Evolutionary conservation across 768 basidiomycete species (phyloP), one percentile per base, ranked within the genome.

Genomic region (Sarcomyxa edulis): DNA sequence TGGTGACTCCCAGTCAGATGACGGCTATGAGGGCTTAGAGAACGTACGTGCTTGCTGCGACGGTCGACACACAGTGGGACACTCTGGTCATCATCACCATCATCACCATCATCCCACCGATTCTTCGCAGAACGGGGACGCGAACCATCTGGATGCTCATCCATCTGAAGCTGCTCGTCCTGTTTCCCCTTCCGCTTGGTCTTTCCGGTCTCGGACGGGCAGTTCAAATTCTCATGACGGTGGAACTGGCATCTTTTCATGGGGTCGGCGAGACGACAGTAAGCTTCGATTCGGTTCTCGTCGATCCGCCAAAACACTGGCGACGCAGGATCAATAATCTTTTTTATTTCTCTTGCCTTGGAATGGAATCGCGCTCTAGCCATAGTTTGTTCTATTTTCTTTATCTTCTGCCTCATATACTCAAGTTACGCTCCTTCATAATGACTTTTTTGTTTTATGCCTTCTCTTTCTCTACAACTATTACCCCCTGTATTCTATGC

Each of bases 31-130:
- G 52, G 93, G 92, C 0, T 59, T 98, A 39, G 94, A 97, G 65
- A 97, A 98, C 51, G 93, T 97, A 15, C 76, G 95, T 16, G 92
- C 86, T 1, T 92, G 89, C 56, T 92, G 88, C 50, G 87, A 90
- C 55, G 89, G 88, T 14, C 71, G 78, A 36, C 90, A 93, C 59
- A 91, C 88, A 1, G 87, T 93, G 12, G 87, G 88, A 0, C 74
- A 72, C 43, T 65, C 69, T 25, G 72, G 68, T 21, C 69, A 72
- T 11, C 62, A 65, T 27, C 71, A 76, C 34, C 75, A 78, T 37
- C 81, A 80, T 32, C 79, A 78, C 19, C 61, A 68, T 39, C 59
- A 62, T 16, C 47, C 59, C 47, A 52, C 60, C 18, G 64, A 56
- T 29, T 49, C 61, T 12, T 60, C 66, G 27, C 61, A 58, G 40